Base-by-base conservation (phyloP, 1,284 basidiomycete genomes). In the Boletus semigastroideus region DNA sequence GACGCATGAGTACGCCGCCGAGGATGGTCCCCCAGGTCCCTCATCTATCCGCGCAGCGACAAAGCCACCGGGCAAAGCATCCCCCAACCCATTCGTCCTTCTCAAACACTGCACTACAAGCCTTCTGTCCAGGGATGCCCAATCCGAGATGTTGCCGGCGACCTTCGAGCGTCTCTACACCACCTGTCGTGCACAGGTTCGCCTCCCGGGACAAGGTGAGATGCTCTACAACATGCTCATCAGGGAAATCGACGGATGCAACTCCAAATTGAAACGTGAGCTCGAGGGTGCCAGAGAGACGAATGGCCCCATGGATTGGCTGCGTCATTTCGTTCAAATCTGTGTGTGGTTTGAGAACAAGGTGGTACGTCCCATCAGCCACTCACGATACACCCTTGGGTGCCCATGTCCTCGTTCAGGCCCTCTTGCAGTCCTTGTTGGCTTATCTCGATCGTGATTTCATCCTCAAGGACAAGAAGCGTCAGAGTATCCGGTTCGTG, bases 381-480 rank as follows among this genome's bases (percentile, higher is more conserved):
- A 13, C 44, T 28, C n/a, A 7, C 13, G 25, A 28, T 67, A 17
- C 11, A 5, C 19, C 20, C 33, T 33, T 8, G 17, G 8, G 7
- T 48, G 28, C 14, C 45, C 10, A 34, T 38, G 16, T 11, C 38
- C 16, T 22, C 10, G 49, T 55, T 8, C 48, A 86, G 83, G 67
- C 67, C 5, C 66, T 86, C 10, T 59, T 88, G 10, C 70, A 76
- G 57, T 83, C 82, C 1, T 63, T 87, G 20, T 63, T 87, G 51
- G 78, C 85, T 0, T 84, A 83, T 59, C 69, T 88, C 39, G 84
- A 89, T 60, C 81, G 84, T 61, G 72, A 73, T 0, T 85, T 84
- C 57, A 68, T 83, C 1, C 62, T 63, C 3, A 70, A 75, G 49
- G 67, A 71, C 28, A 61, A 70, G 34, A 55, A 67, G 9, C 54